Base-by-base conservation (phyloP, 2,329 filamentous ascomycete species). In the Pleurostoma richardsiae region DNA sequence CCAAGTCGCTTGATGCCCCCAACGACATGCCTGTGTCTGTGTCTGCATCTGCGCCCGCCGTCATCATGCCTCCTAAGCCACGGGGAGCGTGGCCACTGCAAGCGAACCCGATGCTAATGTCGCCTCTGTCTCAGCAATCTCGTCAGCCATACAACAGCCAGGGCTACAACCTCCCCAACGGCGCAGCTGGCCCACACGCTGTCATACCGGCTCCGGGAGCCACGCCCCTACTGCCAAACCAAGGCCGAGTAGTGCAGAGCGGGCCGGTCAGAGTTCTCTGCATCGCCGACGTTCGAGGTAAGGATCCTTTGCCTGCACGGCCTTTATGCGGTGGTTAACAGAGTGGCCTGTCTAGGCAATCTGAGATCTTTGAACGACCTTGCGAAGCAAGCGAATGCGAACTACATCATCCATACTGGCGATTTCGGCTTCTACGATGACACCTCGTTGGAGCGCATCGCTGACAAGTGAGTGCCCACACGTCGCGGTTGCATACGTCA, bases 371-470 rank as follows among this genome's bases (percentile, higher is more conserved):
- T 99, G 61, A 99, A 99, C 72, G 91, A 97, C 52, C 85, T 99
- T 52, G 94, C 94, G 54, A 95, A 89, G 70, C 88, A 94, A 65
- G 92, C 94, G 52, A 88, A 88, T 65, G 94, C 94, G 59, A 90
- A 96, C 71, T 90, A 96, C 73, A 96, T 99, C 69, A 90, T 99
- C 62, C 94, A 99, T 71, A 99, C 94, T 26, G 94, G 94, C 68
- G 94, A 99, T 68, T 99, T 99, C 66, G 94, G 94, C 53, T 99
- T 99, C 73, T 99, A 99, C 73, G 94, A 99, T 68, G 88, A 95
- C 60, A 89, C 86, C 46, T 99, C 94, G 33, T 76, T 99, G 56
- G 92, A 97, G 62, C 86, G 94, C 62, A 97, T 99, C 73, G 94
- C 94, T 39, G 94, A 99, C 70, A 99, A 99, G 90, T 95, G 72